These are phyloP conservation scores for Venturia effusa DNA, from an alignment of 2,329 filamentous ascomycete genomes.

Conservation along the genomic window DNA sequence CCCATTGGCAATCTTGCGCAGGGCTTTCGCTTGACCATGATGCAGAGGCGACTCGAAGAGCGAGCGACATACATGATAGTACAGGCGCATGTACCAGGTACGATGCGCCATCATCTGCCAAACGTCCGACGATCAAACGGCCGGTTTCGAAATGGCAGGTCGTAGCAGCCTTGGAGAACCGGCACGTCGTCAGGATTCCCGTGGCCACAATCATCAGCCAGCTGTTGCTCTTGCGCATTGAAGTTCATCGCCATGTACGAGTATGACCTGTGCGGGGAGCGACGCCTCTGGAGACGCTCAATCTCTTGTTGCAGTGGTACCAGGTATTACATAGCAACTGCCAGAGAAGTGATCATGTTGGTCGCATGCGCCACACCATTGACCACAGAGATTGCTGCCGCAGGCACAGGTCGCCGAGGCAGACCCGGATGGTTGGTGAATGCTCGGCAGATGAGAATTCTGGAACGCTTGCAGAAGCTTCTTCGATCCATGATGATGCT, in stretches of 20 bases:
- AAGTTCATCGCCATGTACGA: too few relatives aligned
- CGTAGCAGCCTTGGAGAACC: background rate
- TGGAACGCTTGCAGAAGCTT: slow-evolving; percentile 5
- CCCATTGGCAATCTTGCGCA: background rate
- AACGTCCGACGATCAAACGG: slow-evolving; percentile 1
- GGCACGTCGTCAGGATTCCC: background rate
- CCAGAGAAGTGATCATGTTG: too few relatives aligned
- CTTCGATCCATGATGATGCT: background rate
- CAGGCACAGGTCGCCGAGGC: background rate
- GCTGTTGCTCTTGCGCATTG: background rate
- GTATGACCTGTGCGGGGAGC: background rate
- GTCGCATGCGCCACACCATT: background rate
- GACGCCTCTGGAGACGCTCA: too few relatives aligned
- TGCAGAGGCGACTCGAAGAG: background rate
- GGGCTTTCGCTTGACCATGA: background rate
- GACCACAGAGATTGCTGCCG: background rate
- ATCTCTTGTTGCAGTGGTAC: too few relatives aligned
- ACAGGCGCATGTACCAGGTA: background rate
- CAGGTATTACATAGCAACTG: too few relatives aligned
- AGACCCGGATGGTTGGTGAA: background rate
- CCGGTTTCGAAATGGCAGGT: slow-evolving; percentile 1
- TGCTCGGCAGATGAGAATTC: background rate
- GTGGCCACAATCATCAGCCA: background rate
- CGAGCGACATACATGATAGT: too few relatives aligned
- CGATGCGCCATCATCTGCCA: background rate